Conservation (phyloP, 495 filamentous ascomycete genomes). For the Daldinia vernicosa region DNA sequence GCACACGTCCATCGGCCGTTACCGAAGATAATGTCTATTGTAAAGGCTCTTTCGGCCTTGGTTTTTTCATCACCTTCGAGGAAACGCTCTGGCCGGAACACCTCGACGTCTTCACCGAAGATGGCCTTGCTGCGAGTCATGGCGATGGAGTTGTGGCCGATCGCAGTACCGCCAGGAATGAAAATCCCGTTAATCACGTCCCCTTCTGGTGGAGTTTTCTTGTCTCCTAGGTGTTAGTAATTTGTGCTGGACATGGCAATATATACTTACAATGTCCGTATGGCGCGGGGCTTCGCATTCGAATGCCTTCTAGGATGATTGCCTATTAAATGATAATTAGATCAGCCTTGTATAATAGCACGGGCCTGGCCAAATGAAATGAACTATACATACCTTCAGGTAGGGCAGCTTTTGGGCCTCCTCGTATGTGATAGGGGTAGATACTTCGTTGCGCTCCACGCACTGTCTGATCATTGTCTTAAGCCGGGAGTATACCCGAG, state of each 20-base stretch:
- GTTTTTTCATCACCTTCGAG: neutral
- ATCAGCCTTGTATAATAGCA: neutral
- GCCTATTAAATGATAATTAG: neutral
- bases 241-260: neutral
- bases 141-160: neutral
- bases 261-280: neutral
- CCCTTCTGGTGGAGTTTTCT: neutral
- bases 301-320: neutral
- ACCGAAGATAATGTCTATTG: neutral
- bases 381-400: neutral
- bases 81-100: conserved; percentile 5
- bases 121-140: neutral
- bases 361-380: neutral
- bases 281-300: neutral
- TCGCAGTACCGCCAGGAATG: neutral
- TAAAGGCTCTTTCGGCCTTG: neutral
- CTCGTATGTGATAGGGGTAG: neutral
- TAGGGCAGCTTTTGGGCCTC: neutral
- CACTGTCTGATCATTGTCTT: neutral
- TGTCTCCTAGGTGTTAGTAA: neutral
- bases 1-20: neutral
- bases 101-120: conserved; percentile 7
- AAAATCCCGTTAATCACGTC: neutral
- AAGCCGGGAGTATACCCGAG: neutral
- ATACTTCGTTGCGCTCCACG: neutral